These are phyloP conservation scores for Moricandia arvensis DNA, from an alignment of 345 rosid species.

Conservation along the genomic window DNA sequence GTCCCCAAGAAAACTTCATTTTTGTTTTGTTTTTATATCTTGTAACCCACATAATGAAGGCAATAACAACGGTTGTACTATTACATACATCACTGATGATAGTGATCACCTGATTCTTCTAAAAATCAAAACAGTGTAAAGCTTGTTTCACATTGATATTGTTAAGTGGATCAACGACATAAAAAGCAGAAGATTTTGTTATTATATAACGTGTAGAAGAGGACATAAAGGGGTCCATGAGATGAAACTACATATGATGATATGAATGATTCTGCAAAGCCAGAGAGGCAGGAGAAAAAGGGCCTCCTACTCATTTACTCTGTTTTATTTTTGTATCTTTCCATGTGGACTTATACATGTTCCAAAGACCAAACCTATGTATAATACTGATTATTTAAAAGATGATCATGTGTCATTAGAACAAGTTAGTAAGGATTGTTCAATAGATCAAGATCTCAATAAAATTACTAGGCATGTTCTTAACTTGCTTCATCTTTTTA, in stretches of 20 bases:
- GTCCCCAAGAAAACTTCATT: slow-evolving; percentile 24
- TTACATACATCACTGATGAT: slow-evolving; percentile 22
- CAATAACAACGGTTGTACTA: slow-evolving; percentile 23
- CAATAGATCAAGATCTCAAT: slow-evolving; percentile 14
- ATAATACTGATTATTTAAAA: not conserved
- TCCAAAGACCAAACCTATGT: not conserved
- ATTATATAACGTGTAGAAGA: slow-evolving; percentile 21
- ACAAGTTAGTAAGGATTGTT: slow-evolving; percentile 1
- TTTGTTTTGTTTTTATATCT: not conserved
- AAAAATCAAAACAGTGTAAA: slow-evolving; percentile 21
- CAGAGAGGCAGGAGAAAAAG: slow-evolving; percentile 15
- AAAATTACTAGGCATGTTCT: slow-evolving; percentile 16
- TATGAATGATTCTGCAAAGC: slow-evolving; percentile 27
- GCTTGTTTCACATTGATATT: slow-evolving; percentile 22
- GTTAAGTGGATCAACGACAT: slow-evolving; percentile 21
- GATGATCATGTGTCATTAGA: not conserved
- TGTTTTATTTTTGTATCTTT: slow-evolving; percentile 24
- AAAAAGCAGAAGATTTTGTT: slow-evolving; percentile 16
- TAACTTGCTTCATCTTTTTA: not conserved
- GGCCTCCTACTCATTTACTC: slow-evolving; percentile 10
- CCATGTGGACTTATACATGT: slow-evolving; percentile 23
- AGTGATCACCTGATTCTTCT: slow-evolving; percentile 11
- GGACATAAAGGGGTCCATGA: slow-evolving; percentile 34
- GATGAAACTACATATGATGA: slow-evolving; percentile 26
- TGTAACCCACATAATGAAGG: slow-evolving; percentile 20